These are phyloP conservation scores for Arabidopsis lyrata DNA, from an alignment of 441 rosid genomes.

Conservation along the genomic window DNA sequence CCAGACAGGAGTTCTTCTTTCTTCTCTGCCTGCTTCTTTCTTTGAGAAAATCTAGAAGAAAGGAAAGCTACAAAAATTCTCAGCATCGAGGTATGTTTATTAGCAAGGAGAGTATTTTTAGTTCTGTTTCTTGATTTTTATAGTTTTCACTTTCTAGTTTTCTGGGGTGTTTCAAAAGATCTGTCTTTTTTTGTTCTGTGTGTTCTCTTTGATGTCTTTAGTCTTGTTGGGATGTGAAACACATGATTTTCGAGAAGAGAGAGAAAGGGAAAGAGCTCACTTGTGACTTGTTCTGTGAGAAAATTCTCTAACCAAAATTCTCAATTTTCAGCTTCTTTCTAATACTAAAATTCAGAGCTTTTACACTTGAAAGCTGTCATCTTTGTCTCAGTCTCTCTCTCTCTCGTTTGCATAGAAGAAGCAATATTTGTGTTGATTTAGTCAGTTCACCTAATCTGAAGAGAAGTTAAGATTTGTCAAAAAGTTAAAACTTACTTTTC, in stretches of 20 bases:
- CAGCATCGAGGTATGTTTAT: slow-evolving; percentile 43
- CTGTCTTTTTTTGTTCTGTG: slow-evolving; percentile 36
- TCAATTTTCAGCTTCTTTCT: background rate
- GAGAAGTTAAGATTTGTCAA: slow-evolving; percentile 41
- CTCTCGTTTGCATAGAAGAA: slow-evolving; percentile 30
- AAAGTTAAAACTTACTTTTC: slow-evolving; percentile 44
- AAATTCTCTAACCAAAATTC: slow-evolving; percentile 8
- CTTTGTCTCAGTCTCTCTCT: slow-evolving; percentile 21
- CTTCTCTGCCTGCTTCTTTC: slow-evolving; percentile 56
- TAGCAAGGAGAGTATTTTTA: slow-evolving; percentile 15
- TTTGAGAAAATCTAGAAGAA: slow-evolving; percentile 32
- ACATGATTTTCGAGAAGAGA: slow-evolving; percentile 30
- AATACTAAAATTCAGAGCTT: slow-evolving; percentile 35
- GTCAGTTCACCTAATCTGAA: slow-evolving; percentile 39
- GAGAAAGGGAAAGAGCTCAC: slow-evolving; percentile 24
- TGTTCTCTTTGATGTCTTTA: slow-evolving; percentile 31
- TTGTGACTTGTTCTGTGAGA: slow-evolving; percentile 21
- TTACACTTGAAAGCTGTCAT: slow-evolving; percentile 44
- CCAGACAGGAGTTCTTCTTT: slow-evolving; percentile 41
- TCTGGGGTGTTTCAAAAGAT: slow-evolving; percentile 43
- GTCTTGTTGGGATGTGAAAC: slow-evolving; percentile 37
- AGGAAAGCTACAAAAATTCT: slow-evolving; percentile 32
- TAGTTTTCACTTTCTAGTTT: slow-evolving; percentile 36
- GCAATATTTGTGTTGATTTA: slow-evolving; percentile 30
- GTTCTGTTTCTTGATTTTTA: slow-evolving; percentile 19